phyloP scores from a whole-genome alignment of 1,284 basidiomycete genomes.

The Fomitopsis schrenkii region DNA sequence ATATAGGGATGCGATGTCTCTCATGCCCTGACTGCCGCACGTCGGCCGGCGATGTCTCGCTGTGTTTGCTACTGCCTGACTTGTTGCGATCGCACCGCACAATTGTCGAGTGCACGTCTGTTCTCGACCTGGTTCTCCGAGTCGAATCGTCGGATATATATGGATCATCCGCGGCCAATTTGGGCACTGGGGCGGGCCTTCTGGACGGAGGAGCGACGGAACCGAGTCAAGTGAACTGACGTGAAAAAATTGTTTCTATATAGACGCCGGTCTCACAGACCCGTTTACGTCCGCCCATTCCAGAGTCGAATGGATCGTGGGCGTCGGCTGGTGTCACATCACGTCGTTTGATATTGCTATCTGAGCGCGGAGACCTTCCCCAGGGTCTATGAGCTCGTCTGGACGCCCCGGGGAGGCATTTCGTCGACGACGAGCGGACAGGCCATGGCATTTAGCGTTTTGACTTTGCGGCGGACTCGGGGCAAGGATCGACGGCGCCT shows the following conservation, averaged over 20 bases:
- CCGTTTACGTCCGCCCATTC: background rate
- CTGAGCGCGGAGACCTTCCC: background rate
- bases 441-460: background rate
- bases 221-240: slow-evolving; percentile 16
- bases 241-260: slow-evolving; percentile 20
- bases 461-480: slow-evolving; percentile 3
- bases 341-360: background rate
- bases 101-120: background rate
- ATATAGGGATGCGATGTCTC: slow-evolving; percentile 46
- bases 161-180: slow-evolving; percentile 5
- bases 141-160: slow-evolving; percentile 3
- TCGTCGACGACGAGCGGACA: background rate
- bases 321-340: background rate
- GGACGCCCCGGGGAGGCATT: background rate
- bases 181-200: slow-evolving; percentile 13
- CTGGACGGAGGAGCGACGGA: slow-evolving; percentile 19
- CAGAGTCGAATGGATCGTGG: background rate
- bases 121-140: background rate
- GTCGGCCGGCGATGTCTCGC: background rate
- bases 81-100: background rate
- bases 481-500: slow-evolving; percentile 3
- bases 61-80: background rate
- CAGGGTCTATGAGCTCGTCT: too few relatives aligned
- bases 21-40: slow-evolving; percentile 37
- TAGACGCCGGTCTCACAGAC: background rate